Percentiles rank a stretch among this genome's conserved stretches.
These are phyloP conservation scores for Castanea mollissima DNA, from an alignment of 306 rosid species.

Conservation along the genomic window DNA sequence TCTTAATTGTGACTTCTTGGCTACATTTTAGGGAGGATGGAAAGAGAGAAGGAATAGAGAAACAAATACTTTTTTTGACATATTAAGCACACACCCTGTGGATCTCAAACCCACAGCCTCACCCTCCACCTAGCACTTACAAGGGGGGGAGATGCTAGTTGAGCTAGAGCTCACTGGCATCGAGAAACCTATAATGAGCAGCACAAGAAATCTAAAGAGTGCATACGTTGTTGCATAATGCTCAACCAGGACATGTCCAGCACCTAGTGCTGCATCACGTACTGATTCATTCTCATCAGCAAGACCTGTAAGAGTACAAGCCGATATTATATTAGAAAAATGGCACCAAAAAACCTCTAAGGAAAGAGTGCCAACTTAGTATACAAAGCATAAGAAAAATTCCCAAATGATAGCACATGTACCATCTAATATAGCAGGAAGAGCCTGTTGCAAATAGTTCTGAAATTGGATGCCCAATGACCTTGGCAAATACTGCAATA, in stretches of 20 bases:
- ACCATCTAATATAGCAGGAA: slow-evolving; percentile 97
- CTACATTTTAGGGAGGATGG: neutral
- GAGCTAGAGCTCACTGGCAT: too few species aligned
- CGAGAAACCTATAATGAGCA: neutral
- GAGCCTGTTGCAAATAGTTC: slow-evolving; percentile 84
- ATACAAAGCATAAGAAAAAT: neutral
- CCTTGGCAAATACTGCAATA: slow-evolving; percentile 82
- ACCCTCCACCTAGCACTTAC: too few species aligned
- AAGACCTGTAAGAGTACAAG: slow-evolving; percentile 55
- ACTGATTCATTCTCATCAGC: slow-evolving; percentile 99
- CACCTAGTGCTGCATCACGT: slow-evolving; percentile 97
- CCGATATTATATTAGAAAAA: slow-evolving; percentile 1
- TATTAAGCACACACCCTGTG: too few species aligned
- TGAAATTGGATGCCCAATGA: slow-evolving; percentile 89
- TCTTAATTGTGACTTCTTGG: neutral
- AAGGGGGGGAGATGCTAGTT: too few species aligned
- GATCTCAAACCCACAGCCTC: too few species aligned
- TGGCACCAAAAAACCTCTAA: neutral
- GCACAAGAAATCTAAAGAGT: slow-evolving; percentile 14
- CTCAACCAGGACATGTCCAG: slow-evolving; percentile 95
- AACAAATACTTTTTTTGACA: too few species aligned
- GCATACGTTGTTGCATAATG: slow-evolving; percentile 96
- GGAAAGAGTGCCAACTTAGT: neutral
- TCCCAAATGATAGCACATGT: slow-evolving; percentile 7
- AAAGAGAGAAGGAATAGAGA: neutral